A percentile compares a stretch with the other conserved stretches of the same genome.
Conservation (phyloP, 164 flowering plant genomes). For the Nelumbo lutea region DNA sequence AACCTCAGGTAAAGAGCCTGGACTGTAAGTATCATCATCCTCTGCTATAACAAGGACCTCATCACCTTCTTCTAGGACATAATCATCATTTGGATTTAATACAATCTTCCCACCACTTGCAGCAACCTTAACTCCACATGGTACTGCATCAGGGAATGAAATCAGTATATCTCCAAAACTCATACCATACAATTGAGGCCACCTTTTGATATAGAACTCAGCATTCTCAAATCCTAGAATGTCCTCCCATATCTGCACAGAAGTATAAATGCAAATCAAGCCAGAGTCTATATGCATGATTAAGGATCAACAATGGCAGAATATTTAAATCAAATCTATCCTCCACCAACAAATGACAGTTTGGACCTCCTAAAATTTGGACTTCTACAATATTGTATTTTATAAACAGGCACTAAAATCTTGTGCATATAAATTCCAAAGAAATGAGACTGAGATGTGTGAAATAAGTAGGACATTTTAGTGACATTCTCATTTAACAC, state of each 20-base stretch:
- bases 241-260: slow-evolving; percentile 89
- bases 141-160: slow-evolving; percentile 92
- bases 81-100: slow-evolving; percentile 72
- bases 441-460: too few species aligned
- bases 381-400: neutral
- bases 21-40: slow-evolving; percentile 87
- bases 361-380: neutral
- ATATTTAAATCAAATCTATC: neutral
- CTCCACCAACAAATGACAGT: neutral
- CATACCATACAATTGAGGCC: slow-evolving; percentile 80
- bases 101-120: slow-evolving; percentile 74
- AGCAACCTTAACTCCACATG: slow-evolving; percentile 88
- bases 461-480: neutral
- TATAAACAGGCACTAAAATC: neutral
- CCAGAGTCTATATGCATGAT: neutral
- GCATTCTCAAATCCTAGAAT: slow-evolving; percentile 96
- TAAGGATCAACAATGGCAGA: neutral
- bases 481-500: neutral
- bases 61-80: slow-evolving; percentile 74
- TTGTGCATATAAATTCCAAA: neutral
- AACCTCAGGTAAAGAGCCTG: slow-evolving; percentile 77
- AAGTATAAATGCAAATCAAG: neutral
- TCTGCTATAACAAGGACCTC: slow-evolving; percentile 93
- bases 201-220: slow-evolving; percentile 90
- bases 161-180: slow-evolving; percentile 62